Conservation (phyloP, 106 monocot genomes). For the Acanthochlamys bracteata region DNA sequence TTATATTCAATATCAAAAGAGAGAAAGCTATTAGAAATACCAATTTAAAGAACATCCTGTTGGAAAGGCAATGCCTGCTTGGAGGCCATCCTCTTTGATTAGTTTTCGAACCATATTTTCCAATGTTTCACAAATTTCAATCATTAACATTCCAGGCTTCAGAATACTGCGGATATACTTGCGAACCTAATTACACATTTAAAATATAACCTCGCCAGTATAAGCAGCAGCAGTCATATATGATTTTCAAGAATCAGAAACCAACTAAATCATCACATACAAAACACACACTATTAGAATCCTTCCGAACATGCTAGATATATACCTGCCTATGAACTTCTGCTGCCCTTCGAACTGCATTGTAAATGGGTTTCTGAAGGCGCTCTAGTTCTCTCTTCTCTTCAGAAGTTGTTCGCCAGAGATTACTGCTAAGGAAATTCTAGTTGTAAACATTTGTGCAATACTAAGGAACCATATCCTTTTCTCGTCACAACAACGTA, state of each 20-base stretch:
- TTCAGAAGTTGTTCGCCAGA: constrained; percentile 93
- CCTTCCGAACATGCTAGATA: not conserved
- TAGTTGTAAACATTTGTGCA: not conserved
- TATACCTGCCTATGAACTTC: constrained; percentile 86
- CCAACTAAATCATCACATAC: not conserved
- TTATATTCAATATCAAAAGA: not conserved
- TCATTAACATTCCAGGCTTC: constrained; percentile 94
- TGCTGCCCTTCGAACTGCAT: constrained; percentile 84
- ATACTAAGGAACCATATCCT: not conserved
- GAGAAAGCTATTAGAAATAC: constrained; percentile 22
- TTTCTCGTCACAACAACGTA: no score
- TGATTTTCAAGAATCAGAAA: not conserved
- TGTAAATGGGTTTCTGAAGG: constrained; percentile 80
- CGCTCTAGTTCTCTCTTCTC: constrained; percentile 95
- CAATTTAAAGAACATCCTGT: constrained; percentile 98
- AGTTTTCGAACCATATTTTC: constrained; percentile 87
- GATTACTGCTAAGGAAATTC: constrained; percentile 42
- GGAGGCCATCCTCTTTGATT: constrained; percentile 88
- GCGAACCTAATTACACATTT: constrained; percentile 54
- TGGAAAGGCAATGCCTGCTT: constrained; percentile 98
- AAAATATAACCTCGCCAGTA: no score
- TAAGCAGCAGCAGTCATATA: not conserved
- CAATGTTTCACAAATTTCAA: constrained; percentile 92
- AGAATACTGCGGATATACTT: constrained; percentile 76
- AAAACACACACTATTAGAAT: not conserved